phyloP scores from a whole-genome alignment of 2,329 filamentous ascomycete species.

The Rutstroemia sydowiana region DNA sequence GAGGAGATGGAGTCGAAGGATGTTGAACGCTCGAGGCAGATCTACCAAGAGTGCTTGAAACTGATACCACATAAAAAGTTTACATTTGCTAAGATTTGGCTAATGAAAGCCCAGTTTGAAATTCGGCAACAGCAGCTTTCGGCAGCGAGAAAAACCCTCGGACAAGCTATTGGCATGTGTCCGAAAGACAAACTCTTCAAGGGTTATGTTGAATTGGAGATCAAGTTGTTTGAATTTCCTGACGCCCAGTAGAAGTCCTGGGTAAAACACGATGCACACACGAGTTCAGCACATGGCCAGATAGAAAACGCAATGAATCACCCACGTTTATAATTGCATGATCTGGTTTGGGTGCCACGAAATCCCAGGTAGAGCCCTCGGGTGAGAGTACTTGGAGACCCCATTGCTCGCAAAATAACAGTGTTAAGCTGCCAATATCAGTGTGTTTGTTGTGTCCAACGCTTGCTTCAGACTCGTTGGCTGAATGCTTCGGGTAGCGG shows the following conservation, averaged over 20 bases:
- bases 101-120: constrained; percentile 89
- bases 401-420: constrained; percentile 43
- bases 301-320: constrained; percentile 48
- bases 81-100: constrained; percentile 95
- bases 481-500: background rate
- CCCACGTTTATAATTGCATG: constrained; percentile 50
- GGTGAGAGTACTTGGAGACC: constrained; percentile 45
- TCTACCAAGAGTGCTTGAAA: constrained; percentile 82
- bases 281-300: constrained; percentile 27
- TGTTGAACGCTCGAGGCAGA: constrained; percentile 69
- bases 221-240: too few relatives aligned
- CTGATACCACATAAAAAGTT: constrained; percentile 94
- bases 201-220: constrained; percentile 87
- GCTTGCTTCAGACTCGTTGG: background rate
- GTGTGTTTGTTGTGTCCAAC: constrained; percentile 37
- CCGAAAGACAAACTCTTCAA: constrained; percentile 94
- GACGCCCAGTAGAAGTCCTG: too few relatives aligned
- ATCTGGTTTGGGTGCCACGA: constrained; percentile 43
- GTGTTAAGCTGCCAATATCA: constrained; percentile 46
- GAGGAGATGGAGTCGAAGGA: constrained; percentile 86
- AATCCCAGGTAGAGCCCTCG: constrained; percentile 41
- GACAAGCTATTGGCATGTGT: constrained; percentile 85
- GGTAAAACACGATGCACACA: too few relatives aligned
- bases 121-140: constrained; percentile 77
- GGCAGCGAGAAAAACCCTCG: constrained; percentile 78